Percentiles rank a stretch among this genome's conserved stretches.
Conservation (phyloP, 805 yeast genomes). For the Wickerhamiella sorbophila region DNA sequence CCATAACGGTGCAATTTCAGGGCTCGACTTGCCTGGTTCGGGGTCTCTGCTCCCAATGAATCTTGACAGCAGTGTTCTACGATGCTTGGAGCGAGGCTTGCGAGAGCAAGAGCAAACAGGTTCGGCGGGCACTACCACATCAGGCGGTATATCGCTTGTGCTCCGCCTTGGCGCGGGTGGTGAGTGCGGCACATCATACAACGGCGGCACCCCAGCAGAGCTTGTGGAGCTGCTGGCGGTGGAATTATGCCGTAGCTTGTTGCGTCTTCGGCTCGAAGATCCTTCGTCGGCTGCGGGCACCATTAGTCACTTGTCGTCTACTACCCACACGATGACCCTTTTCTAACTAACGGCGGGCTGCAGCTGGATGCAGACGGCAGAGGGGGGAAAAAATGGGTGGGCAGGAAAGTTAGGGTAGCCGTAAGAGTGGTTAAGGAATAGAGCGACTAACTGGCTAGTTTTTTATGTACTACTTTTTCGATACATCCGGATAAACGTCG, state of each 20-base stretch:
- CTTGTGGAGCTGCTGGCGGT: no score
- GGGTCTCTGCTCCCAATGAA: background rate
- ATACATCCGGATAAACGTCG: slow-evolving; percentile 42
- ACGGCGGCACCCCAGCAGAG: no score
- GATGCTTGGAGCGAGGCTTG: slow-evolving; percentile 1
- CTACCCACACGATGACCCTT: no score
- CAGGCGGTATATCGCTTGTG: background rate
- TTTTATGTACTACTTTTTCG: slow-evolving; percentile 9
- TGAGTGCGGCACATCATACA: no score
- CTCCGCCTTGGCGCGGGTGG: background rate
- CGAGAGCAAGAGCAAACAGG: background rate
- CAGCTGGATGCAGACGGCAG: no score
- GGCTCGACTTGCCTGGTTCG: background rate
- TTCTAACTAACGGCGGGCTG: no score
- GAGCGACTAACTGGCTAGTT: no score
- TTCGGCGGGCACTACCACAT: background rate
- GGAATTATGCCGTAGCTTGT: background rate
- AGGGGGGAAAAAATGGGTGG: no score
- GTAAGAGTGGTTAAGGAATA: no score
- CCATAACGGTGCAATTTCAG: background rate
- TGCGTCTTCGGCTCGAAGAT: background rate
- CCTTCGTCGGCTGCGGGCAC: background rate
- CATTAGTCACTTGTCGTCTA: no score
- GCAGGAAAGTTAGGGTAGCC: no score
- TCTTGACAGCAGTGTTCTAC: background rate